Evolutionary conservation across 768 basidiomycete genomes (phyloP).

Genomic region (Guyanaporus albipodus): DNA sequence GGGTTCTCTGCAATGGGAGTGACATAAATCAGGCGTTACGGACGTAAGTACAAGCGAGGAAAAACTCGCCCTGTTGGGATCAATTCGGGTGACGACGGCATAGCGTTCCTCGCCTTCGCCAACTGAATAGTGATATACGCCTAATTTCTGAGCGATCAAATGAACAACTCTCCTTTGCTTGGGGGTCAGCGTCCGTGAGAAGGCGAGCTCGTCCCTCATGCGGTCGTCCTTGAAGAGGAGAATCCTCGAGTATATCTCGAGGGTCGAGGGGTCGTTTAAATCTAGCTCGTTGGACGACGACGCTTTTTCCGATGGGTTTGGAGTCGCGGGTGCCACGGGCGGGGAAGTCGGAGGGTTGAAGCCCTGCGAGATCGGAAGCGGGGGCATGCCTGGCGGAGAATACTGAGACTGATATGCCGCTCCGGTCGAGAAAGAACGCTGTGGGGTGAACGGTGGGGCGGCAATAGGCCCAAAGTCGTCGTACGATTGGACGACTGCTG

Average conservation of each 20-base stretch:
- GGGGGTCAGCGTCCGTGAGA: conserved; percentile 80
- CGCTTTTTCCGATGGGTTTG: conserved; percentile 62
- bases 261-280: conserved; percentile 89
- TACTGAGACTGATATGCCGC: conserved; percentile 61
- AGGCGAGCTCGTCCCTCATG: conserved; percentile 96
- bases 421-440: conserved; percentile 67
- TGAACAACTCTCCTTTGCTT: conserved; percentile 92
- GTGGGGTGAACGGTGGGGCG: conserved; percentile 58
- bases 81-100: conserved; percentile 90
- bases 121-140: conserved; percentile 90
- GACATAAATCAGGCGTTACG: conserved; percentile 11
- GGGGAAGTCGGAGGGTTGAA: conserved; percentile 47
- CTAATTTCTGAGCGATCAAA: conserved; percentile 93
- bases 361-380: conserved; percentile 38
- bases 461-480: conserved; percentile 70
- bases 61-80: conserved; percentile 71
- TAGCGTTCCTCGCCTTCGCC: conserved; percentile 92
- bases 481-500: conserved; percentile 41
- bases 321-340: conserved; percentile 53
- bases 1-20: conserved; percentile 34
- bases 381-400: conserved; percentile 53
- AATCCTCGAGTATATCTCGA: conserved; percentile 97
- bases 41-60: conserved; percentile 18
- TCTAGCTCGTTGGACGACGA: conserved; percentile 73
- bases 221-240: conserved; percentile 96